Evolutionary conservation across 1,284 basidiomycete species (phyloP).

Genomic region (Clitocybe nebularis): DNA sequence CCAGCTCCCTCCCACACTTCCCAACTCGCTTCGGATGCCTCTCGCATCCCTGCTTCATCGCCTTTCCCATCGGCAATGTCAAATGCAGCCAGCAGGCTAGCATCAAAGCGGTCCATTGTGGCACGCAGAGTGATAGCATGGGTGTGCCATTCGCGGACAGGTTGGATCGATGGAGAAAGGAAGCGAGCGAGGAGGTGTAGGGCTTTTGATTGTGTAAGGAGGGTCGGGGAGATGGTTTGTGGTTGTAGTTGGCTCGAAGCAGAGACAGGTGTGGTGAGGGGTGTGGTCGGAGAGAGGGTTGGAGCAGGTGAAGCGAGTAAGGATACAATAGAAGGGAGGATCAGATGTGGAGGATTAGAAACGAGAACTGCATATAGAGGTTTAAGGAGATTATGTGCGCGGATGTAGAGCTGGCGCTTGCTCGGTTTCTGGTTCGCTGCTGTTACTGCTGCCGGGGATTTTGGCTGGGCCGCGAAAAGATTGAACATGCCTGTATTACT

Average conservation of each 20-base stretch:
- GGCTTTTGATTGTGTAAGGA: conserved; percentile 53
- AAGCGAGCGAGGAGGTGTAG: conserved; percentile 72
- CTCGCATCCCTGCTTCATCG: conserved; percentile 72
- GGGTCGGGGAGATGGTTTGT: conserved; percentile 22
- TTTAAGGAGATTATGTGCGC: conserved; percentile 63
- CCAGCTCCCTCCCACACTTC: too few species aligned
- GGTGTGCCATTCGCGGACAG: conserved; percentile 63
- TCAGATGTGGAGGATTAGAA: conserved; percentile 50
- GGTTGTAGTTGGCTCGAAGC: conserved; percentile 16
- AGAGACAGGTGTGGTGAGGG: conserved; percentile 2
- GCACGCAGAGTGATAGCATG: conserved; percentile 67
- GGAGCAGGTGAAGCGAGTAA: conserved; percentile 23
- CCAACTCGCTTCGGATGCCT: conserved; percentile 82
- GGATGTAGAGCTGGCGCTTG: conserved; percentile 49
- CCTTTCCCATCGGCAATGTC: conserved; percentile 73
- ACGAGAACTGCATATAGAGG: conserved; percentile 54
- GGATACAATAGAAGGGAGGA: conserved; percentile 53
- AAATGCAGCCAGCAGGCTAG: conserved; percentile 77
- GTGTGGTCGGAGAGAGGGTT: conserved; percentile 1
- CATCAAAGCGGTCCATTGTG: conserved; percentile 86
- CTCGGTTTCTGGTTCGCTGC: conserved; percentile 20
- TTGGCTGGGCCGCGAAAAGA: conserved; percentile 1
- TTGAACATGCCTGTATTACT: neutral
- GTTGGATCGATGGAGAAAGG: conserved; percentile 63
- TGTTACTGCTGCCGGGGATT: conserved; percentile 9